These are phyloP conservation scores for Dactylonectria macrodidyma DNA, from an alignment of 2,329 filamentous ascomycete genomes.

Conservation along the genomic window DNA sequence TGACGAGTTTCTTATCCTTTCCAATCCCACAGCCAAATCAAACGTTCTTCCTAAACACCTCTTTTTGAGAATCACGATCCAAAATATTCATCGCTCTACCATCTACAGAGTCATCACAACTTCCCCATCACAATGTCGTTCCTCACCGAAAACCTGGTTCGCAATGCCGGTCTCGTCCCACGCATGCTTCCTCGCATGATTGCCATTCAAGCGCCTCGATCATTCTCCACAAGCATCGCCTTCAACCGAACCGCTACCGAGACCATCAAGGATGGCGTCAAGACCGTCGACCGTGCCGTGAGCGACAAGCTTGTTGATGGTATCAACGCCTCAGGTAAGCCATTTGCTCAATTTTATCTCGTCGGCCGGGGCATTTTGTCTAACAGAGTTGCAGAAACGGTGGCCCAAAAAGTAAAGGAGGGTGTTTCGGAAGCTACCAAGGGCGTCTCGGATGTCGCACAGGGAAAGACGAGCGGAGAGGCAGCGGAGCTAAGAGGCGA, in stretches of 20 bases:
- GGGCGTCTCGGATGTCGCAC: slow-evolving; percentile 52
- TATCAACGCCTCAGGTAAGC: slow-evolving; percentile 71
- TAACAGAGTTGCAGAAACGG: slow-evolving; percentile 51
- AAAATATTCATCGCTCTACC: background rate
- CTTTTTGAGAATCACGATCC: background rate
- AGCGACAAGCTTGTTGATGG: slow-evolving; percentile 74
- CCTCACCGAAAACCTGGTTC: slow-evolving; percentile 62
- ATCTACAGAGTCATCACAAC: background rate
- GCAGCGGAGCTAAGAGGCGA: slow-evolving; percentile 56
- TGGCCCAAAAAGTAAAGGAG: slow-evolving; percentile 65
- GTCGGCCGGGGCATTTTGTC: background rate
- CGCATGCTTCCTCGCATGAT: slow-evolving; percentile 57
- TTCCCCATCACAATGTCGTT: slow-evolving; percentile 63
- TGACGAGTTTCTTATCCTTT: background rate
- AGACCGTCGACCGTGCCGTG: slow-evolving; percentile 72
- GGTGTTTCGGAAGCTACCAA: slow-evolving; percentile 54
- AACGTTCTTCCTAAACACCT: background rate
- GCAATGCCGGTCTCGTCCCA: slow-evolving; percentile 59
- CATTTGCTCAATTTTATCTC: background rate
- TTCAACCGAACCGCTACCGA: slow-evolving; percentile 67
- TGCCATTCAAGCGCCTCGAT: slow-evolving; percentile 58
- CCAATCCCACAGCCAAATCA: too few species aligned
- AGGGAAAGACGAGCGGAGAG: slow-evolving; percentile 51
- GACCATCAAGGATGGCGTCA: slow-evolving; percentile 71
- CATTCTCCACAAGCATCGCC: slow-evolving; percentile 65